Evolutionary conservation across 2,329 filamentous ascomycete genomes (phyloP).

Genomic region (Cladosporium sp.): DNA sequence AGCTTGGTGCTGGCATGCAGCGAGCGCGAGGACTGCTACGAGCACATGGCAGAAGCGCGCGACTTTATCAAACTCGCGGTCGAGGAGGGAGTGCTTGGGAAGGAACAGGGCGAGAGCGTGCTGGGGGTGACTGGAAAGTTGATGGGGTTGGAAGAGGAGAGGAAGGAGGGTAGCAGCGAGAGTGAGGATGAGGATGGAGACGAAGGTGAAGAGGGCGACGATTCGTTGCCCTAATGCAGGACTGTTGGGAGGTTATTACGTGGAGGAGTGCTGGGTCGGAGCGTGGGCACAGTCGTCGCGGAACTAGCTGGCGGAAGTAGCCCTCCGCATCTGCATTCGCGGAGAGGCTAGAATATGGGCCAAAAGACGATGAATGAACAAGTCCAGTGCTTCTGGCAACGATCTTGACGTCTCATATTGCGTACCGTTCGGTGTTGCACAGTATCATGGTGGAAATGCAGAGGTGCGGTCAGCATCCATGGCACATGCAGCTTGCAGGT

Average conservation of each 20-base stretch:
- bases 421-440: too few relatives aligned
- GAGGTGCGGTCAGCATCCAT: slow-evolving; percentile 11
- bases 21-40: slow-evolving; percentile 1
- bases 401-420: too few relatives aligned
- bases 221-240: background rate
- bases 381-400: too few relatives aligned
- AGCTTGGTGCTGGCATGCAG: slow-evolving; percentile 1
- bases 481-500: background rate
- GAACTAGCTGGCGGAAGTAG: too few relatives aligned
- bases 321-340: too few relatives aligned
- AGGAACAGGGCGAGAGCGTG: background rate
- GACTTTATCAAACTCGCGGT: background rate
- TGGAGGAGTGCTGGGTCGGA: too few relatives aligned
- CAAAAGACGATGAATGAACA: too few relatives aligned
- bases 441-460: too few relatives aligned
- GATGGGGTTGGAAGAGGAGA: background rate
- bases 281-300: too few relatives aligned
- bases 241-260: too few relatives aligned
- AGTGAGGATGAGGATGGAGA: slow-evolving; percentile 5
- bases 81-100: background rate
- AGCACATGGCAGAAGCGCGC: background rate
- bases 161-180: background rate
- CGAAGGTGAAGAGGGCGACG: slow-evolving; percentile 5
- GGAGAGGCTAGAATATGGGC: too few relatives aligned
- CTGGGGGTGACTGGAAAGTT: slow-evolving; percentile 2